Evolutionary conservation across 345 rosid species (phyloP).

Genomic region (Balakata baccata): DNA sequence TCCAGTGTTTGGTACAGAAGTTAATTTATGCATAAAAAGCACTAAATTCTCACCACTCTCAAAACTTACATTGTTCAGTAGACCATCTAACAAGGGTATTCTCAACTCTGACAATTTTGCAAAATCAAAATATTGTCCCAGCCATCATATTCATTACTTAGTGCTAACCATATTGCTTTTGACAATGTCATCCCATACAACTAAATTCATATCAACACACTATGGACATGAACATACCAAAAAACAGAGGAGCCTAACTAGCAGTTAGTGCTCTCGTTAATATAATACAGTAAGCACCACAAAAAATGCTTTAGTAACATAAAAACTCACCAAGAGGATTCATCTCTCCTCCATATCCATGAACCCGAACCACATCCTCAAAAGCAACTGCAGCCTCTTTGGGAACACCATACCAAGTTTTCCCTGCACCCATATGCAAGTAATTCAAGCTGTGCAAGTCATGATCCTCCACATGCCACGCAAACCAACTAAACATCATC

Average conservation of each 20-base stretch:
- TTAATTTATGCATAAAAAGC: neutral
- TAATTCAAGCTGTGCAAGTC: conserved; percentile 97
- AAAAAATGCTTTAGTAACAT: neutral
- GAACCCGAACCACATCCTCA: conserved; percentile 93
- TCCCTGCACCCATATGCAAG: conserved; percentile 91
- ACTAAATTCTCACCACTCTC: neutral
- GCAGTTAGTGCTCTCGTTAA: neutral
- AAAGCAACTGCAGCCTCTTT: conserved; percentile 86
- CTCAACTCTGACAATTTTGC: neutral
- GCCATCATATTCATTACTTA: neutral
- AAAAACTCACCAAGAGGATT: conserved; percentile 83
- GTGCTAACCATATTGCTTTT: neutral
- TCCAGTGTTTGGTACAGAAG: neutral
- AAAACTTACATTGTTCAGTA: neutral
- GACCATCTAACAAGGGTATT: neutral
- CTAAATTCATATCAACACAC: neutral
- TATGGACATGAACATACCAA: neutral
- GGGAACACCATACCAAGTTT: conserved; percentile 99
- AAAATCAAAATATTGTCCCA: neutral
- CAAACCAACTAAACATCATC: conserved; percentile 99
- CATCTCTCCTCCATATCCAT: conserved; percentile 90
- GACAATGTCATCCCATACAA: neutral
- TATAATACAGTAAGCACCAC: neutral
- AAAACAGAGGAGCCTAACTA: conserved; percentile 30
- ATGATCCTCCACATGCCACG: conserved; percentile 99